phyloP scores from a whole-genome alignment of 192 early-diverging fungal genomes.

The Backusella morwellensis region DNA sequence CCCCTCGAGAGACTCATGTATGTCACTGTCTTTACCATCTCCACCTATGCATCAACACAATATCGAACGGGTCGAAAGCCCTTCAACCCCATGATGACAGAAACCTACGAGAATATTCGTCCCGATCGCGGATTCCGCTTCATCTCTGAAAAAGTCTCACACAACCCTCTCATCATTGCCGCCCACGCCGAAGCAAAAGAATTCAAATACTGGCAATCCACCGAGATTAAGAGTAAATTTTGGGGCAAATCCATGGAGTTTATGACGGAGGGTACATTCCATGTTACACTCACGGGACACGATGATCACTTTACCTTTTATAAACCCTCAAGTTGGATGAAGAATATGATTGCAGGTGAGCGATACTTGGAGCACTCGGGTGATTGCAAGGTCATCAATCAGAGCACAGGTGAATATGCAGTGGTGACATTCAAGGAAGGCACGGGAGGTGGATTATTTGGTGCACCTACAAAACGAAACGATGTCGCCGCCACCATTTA shows the following conservation, averaged over 20 bases:
- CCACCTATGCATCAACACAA: slow-evolving; percentile 82
- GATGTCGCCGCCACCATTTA: slow-evolving; percentile 67
- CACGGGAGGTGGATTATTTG: slow-evolving; percentile 64
- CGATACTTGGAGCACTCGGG: slow-evolving; percentile 94
- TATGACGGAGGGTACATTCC: slow-evolving; percentile 81
- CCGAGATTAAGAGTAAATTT: slow-evolving; percentile 91
- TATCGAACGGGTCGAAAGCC: slow-evolving; percentile 86
- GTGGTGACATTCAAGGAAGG: slow-evolving; percentile 87
- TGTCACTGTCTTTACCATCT: slow-evolving; percentile 85
- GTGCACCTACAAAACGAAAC: slow-evolving; percentile 60
- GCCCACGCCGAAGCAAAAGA: slow-evolving; percentile 79
- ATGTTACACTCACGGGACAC: slow-evolving; percentile 68
- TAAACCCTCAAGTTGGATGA: slow-evolving; percentile 92
- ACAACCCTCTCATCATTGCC: slow-evolving; percentile 93
- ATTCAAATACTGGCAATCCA: slow-evolving; percentile 87
- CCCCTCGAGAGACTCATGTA: slow-evolving; percentile 76
- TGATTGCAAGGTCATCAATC: slow-evolving; percentile 79
- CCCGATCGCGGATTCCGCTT: slow-evolving; percentile 87
- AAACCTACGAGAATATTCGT: slow-evolving; percentile 92
- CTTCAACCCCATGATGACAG: slow-evolving; percentile 97
- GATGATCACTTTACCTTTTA: slow-evolving; percentile 84
- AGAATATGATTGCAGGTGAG: slow-evolving; percentile 84
- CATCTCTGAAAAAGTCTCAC: slow-evolving; percentile 94
- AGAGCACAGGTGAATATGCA: slow-evolving; percentile 66
- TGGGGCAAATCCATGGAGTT: slow-evolving; percentile 96